These are phyloP conservation scores for Lolium multiflorum DNA, from an alignment of 176 grass and related monocot genomes.

Conservation along the genomic window DNA sequence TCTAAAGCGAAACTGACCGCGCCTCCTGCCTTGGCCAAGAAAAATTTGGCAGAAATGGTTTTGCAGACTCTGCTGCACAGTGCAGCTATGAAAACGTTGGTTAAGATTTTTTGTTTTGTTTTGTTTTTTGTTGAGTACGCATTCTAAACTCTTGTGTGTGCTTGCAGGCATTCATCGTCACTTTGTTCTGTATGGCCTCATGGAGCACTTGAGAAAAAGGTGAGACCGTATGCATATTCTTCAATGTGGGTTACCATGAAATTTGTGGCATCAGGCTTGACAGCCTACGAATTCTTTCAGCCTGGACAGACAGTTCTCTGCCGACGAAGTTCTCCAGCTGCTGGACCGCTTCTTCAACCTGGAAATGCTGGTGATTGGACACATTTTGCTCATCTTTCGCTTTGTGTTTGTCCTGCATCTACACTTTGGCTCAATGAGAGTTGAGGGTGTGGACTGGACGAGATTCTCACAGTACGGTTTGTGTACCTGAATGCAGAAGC, in stretches of 20 bases:
- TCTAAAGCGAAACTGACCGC: not conserved
- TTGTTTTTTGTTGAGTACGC: not conserved
- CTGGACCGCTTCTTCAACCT: conserved; percentile 93
- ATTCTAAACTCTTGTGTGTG: conserved; percentile 20
- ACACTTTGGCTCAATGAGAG: no score
- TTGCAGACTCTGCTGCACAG: not conserved
- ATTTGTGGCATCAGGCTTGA: not conserved
- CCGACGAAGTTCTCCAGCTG: conserved; percentile 85
- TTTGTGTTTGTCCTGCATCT: no score
- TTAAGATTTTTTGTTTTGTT: not conserved
- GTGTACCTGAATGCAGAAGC: conserved; percentile 58
- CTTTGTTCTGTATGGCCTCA: conserved; percentile 91
- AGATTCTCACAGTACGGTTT: no score
- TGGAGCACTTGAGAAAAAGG: conserved; percentile 84
- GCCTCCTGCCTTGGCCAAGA: not conserved
- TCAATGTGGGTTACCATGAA: not conserved
- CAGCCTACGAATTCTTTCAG: conserved; percentile 50
- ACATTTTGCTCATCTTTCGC: no score
- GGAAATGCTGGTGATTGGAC: conserved; percentile 80
- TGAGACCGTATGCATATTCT: conserved; percentile 12
- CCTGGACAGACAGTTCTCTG: conserved; percentile 76
- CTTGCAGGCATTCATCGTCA: conserved; percentile 82
- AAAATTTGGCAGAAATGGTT: not conserved
- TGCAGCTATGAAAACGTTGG: not conserved
- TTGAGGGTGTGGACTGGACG: no score